Evolutionary conservation across 1,284 basidiomycete species (phyloP), one percentile per base, ranked within the genome.

Genomic region (Puccinia hordei): DNA sequence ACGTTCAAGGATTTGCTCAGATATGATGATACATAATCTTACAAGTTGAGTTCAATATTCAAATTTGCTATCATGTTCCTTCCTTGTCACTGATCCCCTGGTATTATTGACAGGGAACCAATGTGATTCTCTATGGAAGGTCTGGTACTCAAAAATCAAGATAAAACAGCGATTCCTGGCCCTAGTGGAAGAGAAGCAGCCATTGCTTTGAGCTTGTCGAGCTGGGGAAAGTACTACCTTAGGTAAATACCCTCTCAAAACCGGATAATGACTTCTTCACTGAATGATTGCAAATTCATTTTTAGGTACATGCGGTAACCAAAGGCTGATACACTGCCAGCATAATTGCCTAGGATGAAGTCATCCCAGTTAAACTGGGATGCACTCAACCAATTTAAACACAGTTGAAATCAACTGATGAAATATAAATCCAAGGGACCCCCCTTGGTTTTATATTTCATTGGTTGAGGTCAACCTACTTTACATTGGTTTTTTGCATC

Each of bases 151-250:
- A 2, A 73, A 73, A 38, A 73, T 55, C 13, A 27, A 44, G 22
- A 38, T 73, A 53, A 4, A n/a, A 53, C 24, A 24, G 33, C 51
- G 35, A n/a, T 73, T 53, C 49, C 46, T 73, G n/a, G 49, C 49
- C 35, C 27, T 73, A 35, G 35, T 49, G 49, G 71, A 73, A 30
- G 71, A 73, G n/a, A 53, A 73, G 33, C 71, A 46, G 27, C 71
- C 71, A 27, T 30, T 57, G 5, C 27, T 57, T 57, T 13, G n/a
- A 19, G 55, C 24, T 2, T 57, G 55, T 57, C 55, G 55, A 5
- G 24, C 55, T 27, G 55, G 55, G 55, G 55, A 57, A 27, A 57
- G 55, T 30, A 57, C 55, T 27, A 57, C 55, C 1, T 57, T 57
- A 27, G 55, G 55, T 57, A 27, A 2, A 5, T 27, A n/a, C n/a